phyloP scores from a whole-genome alignment of 805 yeast genomes.

The Kluyveromyces starmeri region DNA sequence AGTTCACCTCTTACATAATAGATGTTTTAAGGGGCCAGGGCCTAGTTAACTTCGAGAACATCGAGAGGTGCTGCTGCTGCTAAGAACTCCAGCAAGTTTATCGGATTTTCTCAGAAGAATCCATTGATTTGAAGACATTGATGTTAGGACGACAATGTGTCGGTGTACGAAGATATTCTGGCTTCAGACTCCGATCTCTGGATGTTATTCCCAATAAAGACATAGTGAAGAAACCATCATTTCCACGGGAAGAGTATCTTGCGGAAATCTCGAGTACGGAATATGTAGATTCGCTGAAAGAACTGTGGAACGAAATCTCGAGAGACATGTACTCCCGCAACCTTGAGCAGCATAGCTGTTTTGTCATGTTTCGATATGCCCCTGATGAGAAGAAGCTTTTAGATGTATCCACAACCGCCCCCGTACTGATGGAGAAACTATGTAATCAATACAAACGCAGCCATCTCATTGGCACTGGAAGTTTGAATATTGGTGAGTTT shows the following conservation, averaged over 20 bases:
- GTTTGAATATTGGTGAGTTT: not conserved
- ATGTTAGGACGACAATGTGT: too few species aligned
- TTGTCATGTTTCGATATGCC: slow-evolving; percentile 12
- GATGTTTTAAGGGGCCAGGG: too few species aligned
- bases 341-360: slow-evolving; percentile 9
- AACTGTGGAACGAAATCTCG: not conserved
- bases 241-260: not conserved
- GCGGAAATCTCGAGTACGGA: too few species aligned
- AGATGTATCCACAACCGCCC: too few species aligned
- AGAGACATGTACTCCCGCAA: slow-evolving; percentile 8
- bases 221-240: not conserved
- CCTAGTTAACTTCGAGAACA: too few species aligned
- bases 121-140: too few species aligned
- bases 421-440: not conserved
- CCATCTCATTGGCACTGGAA: not conserved
- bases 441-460: not conserved
- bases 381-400: too few species aligned
- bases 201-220: not conserved
- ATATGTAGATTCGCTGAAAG: too few species aligned
- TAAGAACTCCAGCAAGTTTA: too few species aligned
- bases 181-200: not conserved
- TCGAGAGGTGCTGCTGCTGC: too few species aligned
- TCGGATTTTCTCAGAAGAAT: too few species aligned
- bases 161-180: not conserved
- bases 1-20: too few species aligned